Evolutionary conservation across 768 basidiomycete species (phyloP), one percentile per base, ranked within the genome.

Genomic region (Lactifluus echinatus): DNA sequence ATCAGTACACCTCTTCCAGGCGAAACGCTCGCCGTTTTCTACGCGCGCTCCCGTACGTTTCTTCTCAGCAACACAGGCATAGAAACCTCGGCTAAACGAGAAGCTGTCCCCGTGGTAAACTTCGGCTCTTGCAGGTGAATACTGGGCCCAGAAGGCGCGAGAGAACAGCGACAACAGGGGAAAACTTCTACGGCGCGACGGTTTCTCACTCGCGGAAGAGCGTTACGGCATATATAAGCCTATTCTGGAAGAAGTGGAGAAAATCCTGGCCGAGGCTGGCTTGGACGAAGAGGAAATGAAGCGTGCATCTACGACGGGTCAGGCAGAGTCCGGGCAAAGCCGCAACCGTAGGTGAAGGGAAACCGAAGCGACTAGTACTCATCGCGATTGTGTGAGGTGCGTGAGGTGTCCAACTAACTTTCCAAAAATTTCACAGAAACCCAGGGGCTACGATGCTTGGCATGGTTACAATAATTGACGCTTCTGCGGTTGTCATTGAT

Each of bases 191-290:
- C 79, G 90, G 1, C 73, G 84, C 8, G 85, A 89, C 61, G 92
- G 86, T 2, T 94, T 95, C 66, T 74, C 75, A 2, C 71, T 90
- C 24, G 91, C 91, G 0, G 75, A 87, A 63, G 81, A 84, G 49
- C 76, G 80, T 42, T 94, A 91, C 62, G 75, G 87, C 87, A 57
- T 47, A 34, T 95, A 95, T 66, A 89, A 91, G 65, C 93, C 91
- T 0, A 77, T 89, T 6, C 69, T 94, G 17, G 74, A 84, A 60
- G 88, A 93, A 66, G 85, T 93, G 2, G 89, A 91, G 66, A 85
- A 79, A 63, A 93, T 93, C 42, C 69, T 92, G 50, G 80, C 79
- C 10, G 89, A 90, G 63, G 91, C 93, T 0, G 92, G 90, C 0
- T 69, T 93, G 50, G 89, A 93, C 56, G 87, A 88, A 59, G 85